These are phyloP conservation scores for Lasiodiplodia theobromae DNA, from an alignment of 2,329 filamentous ascomycete species.

Conservation along the genomic window DNA sequence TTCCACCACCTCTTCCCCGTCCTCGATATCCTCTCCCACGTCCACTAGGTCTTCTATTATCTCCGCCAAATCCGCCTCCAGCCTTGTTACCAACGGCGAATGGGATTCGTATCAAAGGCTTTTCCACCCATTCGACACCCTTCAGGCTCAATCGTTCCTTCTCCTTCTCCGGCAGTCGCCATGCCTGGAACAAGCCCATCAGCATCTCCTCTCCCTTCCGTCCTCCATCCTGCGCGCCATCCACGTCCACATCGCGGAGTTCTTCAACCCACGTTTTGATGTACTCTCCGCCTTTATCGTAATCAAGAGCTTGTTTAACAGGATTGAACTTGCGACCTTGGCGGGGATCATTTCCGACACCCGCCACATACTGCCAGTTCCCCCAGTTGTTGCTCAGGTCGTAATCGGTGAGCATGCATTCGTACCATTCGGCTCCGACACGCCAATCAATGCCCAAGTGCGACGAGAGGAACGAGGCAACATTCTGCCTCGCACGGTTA, in stretches of 20 bases:
- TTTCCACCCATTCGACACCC: conserved; percentile 69
- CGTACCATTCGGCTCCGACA: conserved; percentile 83
- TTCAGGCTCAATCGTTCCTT: conserved; percentile 64
- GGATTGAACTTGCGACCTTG: conserved; percentile 80
- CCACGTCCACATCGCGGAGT: conserved; percentile 59
- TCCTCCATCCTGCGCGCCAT: conserved; percentile 38
- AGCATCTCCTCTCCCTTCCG: conserved; percentile 44
- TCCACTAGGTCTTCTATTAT: conserved; percentile 35
- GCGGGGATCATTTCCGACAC: conserved; percentile 80
- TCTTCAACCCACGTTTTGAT: conserved; percentile 78
- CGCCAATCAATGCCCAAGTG: conserved; percentile 81
- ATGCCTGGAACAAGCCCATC: conserved; percentile 73
- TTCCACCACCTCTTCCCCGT: conserved; percentile 24
- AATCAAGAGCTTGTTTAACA: conserved; percentile 80
- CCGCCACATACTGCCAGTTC: conserved; percentile 83
- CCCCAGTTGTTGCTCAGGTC: conserved; percentile 80
- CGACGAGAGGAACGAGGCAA: conserved; percentile 76
- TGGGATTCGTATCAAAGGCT: conserved; percentile 70
- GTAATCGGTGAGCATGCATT: conserved; percentile 76
- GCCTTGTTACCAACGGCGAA: conserved; percentile 62
- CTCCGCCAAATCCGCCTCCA: conserved; percentile 43
- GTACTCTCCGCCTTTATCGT: conserved; percentile 73
- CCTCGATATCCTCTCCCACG: conserved; percentile 35
- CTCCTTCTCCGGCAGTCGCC: conserved; percentile 67
- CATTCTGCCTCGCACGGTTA: conserved; percentile 78